These are phyloP conservation scores for Cercospora zeina DNA, from an alignment of 2,329 filamentous ascomycete species.

Conservation along the genomic window DNA sequence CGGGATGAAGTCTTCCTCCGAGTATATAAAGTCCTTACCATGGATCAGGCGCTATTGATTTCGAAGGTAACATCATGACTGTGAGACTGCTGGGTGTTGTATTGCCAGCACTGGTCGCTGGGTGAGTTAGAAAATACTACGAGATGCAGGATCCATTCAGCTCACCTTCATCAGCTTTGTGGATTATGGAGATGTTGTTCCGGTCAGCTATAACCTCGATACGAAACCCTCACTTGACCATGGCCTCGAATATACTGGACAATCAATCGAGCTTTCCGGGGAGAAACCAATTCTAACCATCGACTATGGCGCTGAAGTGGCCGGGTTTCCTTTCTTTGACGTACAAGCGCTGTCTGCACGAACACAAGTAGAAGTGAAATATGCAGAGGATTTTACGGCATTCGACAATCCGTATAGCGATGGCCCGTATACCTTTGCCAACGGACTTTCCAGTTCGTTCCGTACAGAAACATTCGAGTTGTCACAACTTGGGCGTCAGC, in stretches of 20 bases:
- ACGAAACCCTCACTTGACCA: conserved; percentile 1
- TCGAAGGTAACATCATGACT: background rate
- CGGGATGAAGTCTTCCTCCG: background rate
- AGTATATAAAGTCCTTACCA: background rate
- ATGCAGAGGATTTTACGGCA: conserved; percentile 40
- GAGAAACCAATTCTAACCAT: conserved; percentile 14
- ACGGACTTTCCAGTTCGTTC: conserved; percentile 41
- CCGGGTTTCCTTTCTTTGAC: conserved; percentile 42
- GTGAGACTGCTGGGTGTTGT: background rate
- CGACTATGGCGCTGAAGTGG: conserved; percentile 39
- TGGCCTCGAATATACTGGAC: background rate
- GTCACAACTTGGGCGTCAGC: conserved; percentile 34
- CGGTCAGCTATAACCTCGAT: conserved; percentile 8
- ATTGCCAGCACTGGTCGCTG: background rate
- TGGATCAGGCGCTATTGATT: too few relatives aligned
- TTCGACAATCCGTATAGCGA: conserved; percentile 38
- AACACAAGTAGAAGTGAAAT: conserved; percentile 43
- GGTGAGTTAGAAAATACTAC: background rate
- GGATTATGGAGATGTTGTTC: conserved; percentile 22
- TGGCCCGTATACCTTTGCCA: conserved; percentile 39
- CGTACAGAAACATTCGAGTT: conserved; percentile 46
- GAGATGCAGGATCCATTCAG: background rate
- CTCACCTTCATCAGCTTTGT: conserved; percentile 11
- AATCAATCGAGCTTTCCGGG: conserved; percentile 8
- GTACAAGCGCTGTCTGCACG: conserved; percentile 31